Conservation (phyloP, 306 rosid genomes). For the Senna siamea region DNA sequence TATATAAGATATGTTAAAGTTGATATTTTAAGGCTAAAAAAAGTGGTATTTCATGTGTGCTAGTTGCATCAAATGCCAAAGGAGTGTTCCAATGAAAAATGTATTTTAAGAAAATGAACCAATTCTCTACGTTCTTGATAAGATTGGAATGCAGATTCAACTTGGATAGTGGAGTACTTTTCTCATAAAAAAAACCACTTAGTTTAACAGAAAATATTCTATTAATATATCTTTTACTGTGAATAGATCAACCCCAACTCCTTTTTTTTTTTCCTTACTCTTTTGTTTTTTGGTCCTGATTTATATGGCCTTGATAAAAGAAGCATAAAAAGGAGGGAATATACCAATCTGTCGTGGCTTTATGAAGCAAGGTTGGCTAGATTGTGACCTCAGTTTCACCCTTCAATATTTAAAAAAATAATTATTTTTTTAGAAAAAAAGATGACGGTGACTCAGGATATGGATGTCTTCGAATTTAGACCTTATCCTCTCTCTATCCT, state of each 20-base stretch:
- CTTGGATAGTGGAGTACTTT: not conserved
- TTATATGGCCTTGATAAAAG: not conserved
- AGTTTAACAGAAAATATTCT: not conserved
- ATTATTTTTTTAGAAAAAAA: not conserved
- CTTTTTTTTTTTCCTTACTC: not conserved
- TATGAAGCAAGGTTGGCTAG: conserved; percentile 62
- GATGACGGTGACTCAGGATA: conserved; percentile 51
- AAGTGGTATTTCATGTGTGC: not conserved
- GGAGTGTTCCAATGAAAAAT: not conserved
- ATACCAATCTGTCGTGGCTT: conserved; percentile 64
- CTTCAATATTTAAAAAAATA: not conserved
- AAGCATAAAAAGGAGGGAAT: conserved; percentile 45
- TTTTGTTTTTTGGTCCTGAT: not conserved
- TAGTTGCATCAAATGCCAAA: not conserved
- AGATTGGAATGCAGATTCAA: not conserved
- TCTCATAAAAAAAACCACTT: not conserved
- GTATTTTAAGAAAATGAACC: not conserved
- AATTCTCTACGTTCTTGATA: not conserved
- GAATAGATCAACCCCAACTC: not conserved
- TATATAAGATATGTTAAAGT: no score
- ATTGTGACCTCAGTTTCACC: conserved; percentile 58
- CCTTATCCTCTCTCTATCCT: conserved; percentile 74
- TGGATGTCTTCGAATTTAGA: conserved; percentile 66
- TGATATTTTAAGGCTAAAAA: not conserved
- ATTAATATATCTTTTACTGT: not conserved